Evolutionary conservation across 2,329 filamentous ascomycete genomes (phyloP), one percentile per base, ranked within the genome.

Genomic region (Endocalyx cinctus): DNA sequence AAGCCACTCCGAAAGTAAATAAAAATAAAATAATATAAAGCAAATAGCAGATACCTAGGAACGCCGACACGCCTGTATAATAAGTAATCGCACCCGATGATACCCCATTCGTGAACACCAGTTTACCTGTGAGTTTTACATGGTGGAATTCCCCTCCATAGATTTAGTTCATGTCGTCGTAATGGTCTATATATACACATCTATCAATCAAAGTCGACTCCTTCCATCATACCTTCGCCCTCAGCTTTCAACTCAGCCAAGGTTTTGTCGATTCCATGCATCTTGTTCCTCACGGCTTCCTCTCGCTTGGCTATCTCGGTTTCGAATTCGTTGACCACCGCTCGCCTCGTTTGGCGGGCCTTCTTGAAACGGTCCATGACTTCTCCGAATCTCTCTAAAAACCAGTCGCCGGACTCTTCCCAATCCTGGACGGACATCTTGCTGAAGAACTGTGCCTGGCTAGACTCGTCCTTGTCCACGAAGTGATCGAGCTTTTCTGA

Each of bases 391-490:
- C 67, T 69, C 27, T 67, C 65, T 15, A 76, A 58, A 35, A 79
- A 76, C 75, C 75, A 79, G 42, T 78, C 73, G 5, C 75, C 75
- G 2, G 73, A 67, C 11, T 66, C 60, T 44, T 79, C 74, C 75
- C 75, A 79, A 33, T 79, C 75, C 12, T 64, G 58, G 11, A 77
- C 60, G 1, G 68, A 55, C 64, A 79, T 70, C 33, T 63, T 63
- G 3, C 61, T 63, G 47, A 79, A 77, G 34, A 79, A 69, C 1
- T 72, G 67, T 19, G 52, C 48, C 30, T 67, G 65, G 7, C 41
- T 49, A 13, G 60, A 59, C 34, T 69, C 62, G 33, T 55, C 58
- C 39, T 67, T 67, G 49, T 66, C 31, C 6, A 48, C 20, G 31
- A 55, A 73, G 43, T 76, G 67, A 26, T 64, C 55, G 10, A 79